Conservation (phyloP, 441 rosid genomes). For the Flueggea neowawraea region DNA sequence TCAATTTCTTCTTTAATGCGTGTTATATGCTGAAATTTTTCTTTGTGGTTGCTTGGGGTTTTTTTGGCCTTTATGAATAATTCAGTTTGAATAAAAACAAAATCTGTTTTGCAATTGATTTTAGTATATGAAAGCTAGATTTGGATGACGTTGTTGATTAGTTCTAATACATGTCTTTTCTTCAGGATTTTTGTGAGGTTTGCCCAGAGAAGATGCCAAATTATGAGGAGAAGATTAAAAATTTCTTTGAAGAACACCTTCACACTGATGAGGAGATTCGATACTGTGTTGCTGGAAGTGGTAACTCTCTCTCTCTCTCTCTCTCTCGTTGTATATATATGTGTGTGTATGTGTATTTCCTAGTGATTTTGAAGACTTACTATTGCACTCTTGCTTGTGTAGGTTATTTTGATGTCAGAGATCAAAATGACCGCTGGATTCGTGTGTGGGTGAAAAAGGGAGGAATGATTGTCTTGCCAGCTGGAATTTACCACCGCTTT, state of each 20-base stretch:
- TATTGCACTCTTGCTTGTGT: constrained; percentile 11
- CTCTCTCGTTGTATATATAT: not conserved
- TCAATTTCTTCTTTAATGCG: no score
- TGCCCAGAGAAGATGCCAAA: constrained; percentile 88
- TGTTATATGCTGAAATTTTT: no score
- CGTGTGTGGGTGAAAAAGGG: constrained; percentile 89
- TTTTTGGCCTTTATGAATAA: no score
- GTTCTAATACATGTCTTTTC: constrained; percentile 1
- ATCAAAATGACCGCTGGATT: constrained; percentile 57
- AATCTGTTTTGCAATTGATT: not conserved
- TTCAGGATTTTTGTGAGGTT: constrained; percentile 84
- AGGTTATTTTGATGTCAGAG: constrained; percentile 96
- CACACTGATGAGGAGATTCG: constrained; percentile 98
- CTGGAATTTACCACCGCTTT: constrained; percentile 93
- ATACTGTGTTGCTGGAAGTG: constrained; percentile 88
- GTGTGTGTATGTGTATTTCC: not conserved
- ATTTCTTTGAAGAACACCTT: constrained; percentile 84
- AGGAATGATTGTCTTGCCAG: constrained; percentile 87
- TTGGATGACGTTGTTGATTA: no score
- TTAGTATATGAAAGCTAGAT: not conserved
- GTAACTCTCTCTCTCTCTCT: constrained; percentile 27
- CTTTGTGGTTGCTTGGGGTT: no score
- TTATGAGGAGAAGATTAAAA: constrained; percentile 81
- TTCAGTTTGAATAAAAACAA: not conserved
- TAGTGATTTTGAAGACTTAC: not conserved